Base-by-base conservation (phyloP, 371 early-diverging fungal genomes). In the Fennellomyces sp. region DNA sequence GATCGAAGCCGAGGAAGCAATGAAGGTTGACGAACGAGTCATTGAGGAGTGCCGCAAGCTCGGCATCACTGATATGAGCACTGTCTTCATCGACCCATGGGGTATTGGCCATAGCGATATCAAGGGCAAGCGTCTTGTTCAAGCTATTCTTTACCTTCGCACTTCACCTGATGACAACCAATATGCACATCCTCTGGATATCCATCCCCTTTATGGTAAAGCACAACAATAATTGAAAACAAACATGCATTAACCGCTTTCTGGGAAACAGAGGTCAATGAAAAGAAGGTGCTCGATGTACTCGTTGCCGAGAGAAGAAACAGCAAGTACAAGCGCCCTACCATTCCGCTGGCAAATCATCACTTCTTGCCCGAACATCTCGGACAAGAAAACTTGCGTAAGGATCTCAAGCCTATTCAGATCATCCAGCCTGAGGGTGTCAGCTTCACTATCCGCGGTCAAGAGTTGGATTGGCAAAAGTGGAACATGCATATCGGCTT, bases 121-220 rank as follows among this genome's bases (percentile, higher is more conserved):
- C 65, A 67, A 52, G 76, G 66, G 60, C 11, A 70, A 65, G 36
- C 71, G 79, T 47, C 39, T 76, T 50, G 67, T 72, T 66, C 75
- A 73, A 53, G 79, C 69, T 29, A 55, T 75, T 8, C 64, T 73
- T 72, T 75, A 78, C 28, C 58, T 63, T 55, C 73, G 76, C 55
- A 73, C 69, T 12, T 65, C 67, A 25, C 70, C 71, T 23, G 72
- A 78, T 39, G 76, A 76, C 31, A 78, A 78, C 23, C 79, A 75
- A 42, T 78, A 78, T 64, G 79, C 79, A 17, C 79, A 78, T 63
- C 79, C 79, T 56, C 60, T 78, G 28, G 79, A 78, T 61, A 71
- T 78, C 29, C 59, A 71, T 56, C 74, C 76, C 17, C 69, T 78
- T 52, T 53, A 76, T 51, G 76, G 78, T 75, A 70, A 63, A 61